A percentile compares a stretch with the other conserved stretches of the same genome.
These are phyloP conservation scores for Pichia sp. DNA, from an alignment of 1,139 yeast genomes.

Conservation along the genomic window DNA sequence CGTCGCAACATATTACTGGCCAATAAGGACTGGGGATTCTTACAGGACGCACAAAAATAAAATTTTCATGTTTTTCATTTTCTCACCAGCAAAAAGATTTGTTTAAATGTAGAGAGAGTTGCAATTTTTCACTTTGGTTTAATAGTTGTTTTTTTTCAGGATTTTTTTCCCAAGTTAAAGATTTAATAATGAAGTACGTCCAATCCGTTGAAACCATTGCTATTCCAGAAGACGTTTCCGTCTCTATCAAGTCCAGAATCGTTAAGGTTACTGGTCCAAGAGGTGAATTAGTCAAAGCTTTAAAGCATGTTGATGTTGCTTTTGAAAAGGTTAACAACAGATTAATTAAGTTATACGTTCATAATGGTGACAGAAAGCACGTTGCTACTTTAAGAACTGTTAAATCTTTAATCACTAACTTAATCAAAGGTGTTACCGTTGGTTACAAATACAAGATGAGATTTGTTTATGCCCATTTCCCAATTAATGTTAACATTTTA, in stretches of 20 bases:
- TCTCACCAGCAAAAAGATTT: neutral
- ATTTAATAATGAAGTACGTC: constrained; percentile 71
- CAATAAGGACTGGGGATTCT: neutral
- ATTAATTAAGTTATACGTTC: constrained; percentile 83
- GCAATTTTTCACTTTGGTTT: neutral
- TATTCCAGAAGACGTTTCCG: constrained; percentile 92
- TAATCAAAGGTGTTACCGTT: constrained; percentile 97
- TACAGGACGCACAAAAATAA: neutral
- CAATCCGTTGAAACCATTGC: constrained; percentile 89
- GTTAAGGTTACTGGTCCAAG: constrained; percentile 97
- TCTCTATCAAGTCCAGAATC: constrained; percentile 85
- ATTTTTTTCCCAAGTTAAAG: neutral
- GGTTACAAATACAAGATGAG: constrained; percentile 99
- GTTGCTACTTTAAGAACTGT: constrained; percentile 99
- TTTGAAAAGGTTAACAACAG: constrained; percentile 68
- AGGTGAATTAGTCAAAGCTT: constrained; percentile 87
- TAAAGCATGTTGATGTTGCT: constrained; percentile 93
- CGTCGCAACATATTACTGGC: neutral
- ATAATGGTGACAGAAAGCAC: constrained; percentile 99
- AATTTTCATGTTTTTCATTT: neutral
- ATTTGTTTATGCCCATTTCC: constrained; percentile 99
- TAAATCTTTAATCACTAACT: constrained; percentile 88
- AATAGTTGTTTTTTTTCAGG: neutral
- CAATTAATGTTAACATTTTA: constrained; percentile 90
- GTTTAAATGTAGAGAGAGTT: neutral